Percentiles rank a stretch among this genome's conserved stretches.
These are phyloP conservation scores for Venturiaceae sp. DNA, from an alignment of 2,329 filamentous ascomycete genomes.

Conservation along the genomic window DNA sequence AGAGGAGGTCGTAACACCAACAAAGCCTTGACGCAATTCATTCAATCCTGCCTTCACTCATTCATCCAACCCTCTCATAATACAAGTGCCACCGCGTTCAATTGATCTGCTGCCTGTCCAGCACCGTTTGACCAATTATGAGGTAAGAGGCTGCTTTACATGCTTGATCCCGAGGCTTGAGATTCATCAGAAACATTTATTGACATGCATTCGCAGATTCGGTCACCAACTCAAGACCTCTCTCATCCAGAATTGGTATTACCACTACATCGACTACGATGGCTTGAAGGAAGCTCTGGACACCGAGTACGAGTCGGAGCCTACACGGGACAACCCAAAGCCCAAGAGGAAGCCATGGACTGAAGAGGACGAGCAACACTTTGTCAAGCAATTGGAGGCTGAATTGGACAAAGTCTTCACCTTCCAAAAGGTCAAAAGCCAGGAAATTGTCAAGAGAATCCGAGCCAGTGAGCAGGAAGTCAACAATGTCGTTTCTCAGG, in stretches of 20 bases:
- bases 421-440: slow-evolving; percentile 94
- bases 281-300: slow-evolving; percentile 83
- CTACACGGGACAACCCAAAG: slow-evolving; percentile 27
- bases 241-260: slow-evolving; percentile 92
- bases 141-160: background rate
- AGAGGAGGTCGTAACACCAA: background rate
- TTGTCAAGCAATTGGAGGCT: slow-evolving; percentile 76
- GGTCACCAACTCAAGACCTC: slow-evolving; percentile 94
- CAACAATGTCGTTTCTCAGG: slow-evolving; percentile 68
- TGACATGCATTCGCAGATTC: slow-evolving; percentile 47
- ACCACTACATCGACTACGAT: slow-evolving; percentile 98
- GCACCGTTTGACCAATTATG: background rate
- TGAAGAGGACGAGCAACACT: slow-evolving; percentile 83
- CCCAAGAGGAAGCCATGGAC: slow-evolving; percentile 59
- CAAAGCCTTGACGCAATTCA: background rate
- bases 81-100: background rate
- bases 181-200: background rate
- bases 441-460: slow-evolving; percentile 89
- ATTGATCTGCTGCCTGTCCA: background rate
- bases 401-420: slow-evolving; percentile 97
- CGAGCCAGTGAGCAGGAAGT: slow-evolving; percentile 83
- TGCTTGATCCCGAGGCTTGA: background rate
- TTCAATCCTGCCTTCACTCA: too few relatives aligned
- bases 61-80: background rate
- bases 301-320: slow-evolving; percentile 50